Conservation (phyloP, 768 basidiomycete genomes). For the Boletus rubescentipes region DNA sequence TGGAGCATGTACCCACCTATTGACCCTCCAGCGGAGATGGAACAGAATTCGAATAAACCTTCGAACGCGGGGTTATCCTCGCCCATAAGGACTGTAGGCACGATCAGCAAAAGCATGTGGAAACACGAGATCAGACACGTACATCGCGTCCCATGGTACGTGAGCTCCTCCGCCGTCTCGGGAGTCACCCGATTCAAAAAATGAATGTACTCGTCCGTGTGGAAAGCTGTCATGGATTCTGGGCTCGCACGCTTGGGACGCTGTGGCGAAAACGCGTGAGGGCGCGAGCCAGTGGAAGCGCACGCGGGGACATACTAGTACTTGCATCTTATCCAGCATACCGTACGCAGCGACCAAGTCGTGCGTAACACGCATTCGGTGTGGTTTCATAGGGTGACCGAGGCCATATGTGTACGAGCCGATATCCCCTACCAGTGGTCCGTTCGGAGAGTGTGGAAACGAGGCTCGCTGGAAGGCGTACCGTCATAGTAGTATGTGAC, state of each 20-base stretch:
- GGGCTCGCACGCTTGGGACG: slow-evolving; percentile 68
- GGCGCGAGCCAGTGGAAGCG: background rate
- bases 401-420: slow-evolving; percentile 80
- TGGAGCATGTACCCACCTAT: slow-evolving; percentile 57
- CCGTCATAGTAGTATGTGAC: slow-evolving; percentile 83
- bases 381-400: slow-evolving; percentile 95
- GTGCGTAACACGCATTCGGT: slow-evolving; percentile 92
- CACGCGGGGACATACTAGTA: slow-evolving; percentile 53
- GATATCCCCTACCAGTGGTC: slow-evolving; percentile 54
- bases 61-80: slow-evolving; percentile 98
- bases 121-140: slow-evolving; percentile 24
- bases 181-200: slow-evolving; percentile 87
- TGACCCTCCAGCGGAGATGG: slow-evolving; percentile 94
- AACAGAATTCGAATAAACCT: slow-evolving; percentile 95
- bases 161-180: slow-evolving; percentile 85
- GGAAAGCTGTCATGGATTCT: slow-evolving; percentile 87
- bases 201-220: slow-evolving; percentile 97
- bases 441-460: background rate
- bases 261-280: slow-evolving; percentile 36
- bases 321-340: slow-evolving; percentile 92
- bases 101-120: slow-evolving; percentile 1
- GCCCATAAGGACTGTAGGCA: slow-evolving; percentile 54
- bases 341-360: slow-evolving; percentile 88
- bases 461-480: slow-evolving; percentile 32
- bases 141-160: slow-evolving; percentile 86